Evolutionary conservation across 768 basidiomycete genomes (phyloP).

Genomic region (Leccinellum rugosiceps): DNA sequence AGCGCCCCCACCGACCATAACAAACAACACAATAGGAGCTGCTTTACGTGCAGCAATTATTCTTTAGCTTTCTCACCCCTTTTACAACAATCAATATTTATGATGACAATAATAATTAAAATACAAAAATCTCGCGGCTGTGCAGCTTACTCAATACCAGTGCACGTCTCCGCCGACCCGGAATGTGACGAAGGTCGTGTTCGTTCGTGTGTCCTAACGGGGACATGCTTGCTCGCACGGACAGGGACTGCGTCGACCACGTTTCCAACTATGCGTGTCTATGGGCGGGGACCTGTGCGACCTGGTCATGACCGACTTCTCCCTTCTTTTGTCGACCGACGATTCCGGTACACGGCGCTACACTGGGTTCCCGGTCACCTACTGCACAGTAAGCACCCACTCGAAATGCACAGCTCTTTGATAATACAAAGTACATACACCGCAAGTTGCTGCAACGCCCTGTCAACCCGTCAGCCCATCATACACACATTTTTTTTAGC

Average conservation of each 20-base stretch:
- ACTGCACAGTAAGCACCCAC: neutral
- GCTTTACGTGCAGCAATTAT: neutral
- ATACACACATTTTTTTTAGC: neutral
- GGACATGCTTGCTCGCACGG: neutral
- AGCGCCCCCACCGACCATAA: neutral
- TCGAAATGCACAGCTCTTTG: neutral
- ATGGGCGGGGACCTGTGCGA: neutral
- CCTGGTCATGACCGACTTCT: neutral
- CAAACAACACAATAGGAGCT: neutral
- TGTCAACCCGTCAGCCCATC: no score
- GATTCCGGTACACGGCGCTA: neutral
- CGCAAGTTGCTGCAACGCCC: neutral
- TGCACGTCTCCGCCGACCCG: neutral
- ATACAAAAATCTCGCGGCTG: neutral
- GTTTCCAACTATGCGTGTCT: neutral
- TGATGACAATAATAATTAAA: neutral
- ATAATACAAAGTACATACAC: neutral
- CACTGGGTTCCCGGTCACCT: neutral
- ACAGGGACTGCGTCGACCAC: neutral
- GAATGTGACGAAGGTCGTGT: neutral
- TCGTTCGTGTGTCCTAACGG: neutral
- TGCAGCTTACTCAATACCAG: neutral
- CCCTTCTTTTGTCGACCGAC: neutral
- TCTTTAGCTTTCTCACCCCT: neutral
- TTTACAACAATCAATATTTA: neutral